Percentiles rank a stretch among this genome's conserved stretches.
Conservation (phyloP, 1,284 basidiomycete genomes). For the Moesziomyces globuligerus region DNA sequence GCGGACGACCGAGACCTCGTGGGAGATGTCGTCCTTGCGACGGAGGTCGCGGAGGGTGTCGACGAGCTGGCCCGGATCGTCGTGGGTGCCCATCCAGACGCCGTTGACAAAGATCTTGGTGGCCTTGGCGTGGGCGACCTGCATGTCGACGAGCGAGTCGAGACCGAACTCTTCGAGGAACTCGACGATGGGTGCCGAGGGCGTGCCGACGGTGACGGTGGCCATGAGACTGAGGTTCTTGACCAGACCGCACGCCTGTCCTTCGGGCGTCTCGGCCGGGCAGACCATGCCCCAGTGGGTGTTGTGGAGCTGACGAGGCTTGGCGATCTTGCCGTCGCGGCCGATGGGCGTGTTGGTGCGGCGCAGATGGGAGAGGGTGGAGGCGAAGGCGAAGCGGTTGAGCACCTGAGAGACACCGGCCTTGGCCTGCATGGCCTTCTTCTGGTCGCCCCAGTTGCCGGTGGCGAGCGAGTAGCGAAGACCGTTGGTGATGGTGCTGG, state of each 20-base stretch:
- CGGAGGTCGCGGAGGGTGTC: constrained; percentile 91
- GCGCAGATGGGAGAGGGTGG: constrained; percentile 95
- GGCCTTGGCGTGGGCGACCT: constrained; percentile 58
- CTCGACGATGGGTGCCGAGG: constrained; percentile 95
- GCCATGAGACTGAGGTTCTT: constrained; percentile 98
- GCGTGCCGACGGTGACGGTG: constrained; percentile 96
- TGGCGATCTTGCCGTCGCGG: constrained; percentile 98
- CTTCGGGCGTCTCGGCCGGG: constrained; percentile 98
- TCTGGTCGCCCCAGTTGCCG: constrained; percentile 99
- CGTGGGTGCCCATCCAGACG: constrained; percentile 99
- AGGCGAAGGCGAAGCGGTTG: constrained; percentile 98
- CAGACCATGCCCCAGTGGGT: constrained; percentile 99
- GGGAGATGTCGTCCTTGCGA: constrained; percentile 92
- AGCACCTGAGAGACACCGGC: constrained; percentile 97
- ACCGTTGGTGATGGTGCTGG: constrained; percentile 95
- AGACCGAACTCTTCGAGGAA: constrained; percentile 95
- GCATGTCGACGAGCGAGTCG: constrained; percentile 63
- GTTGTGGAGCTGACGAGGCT: constrained; percentile 98
- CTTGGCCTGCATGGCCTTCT: constrained; percentile 93
- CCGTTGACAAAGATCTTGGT: constrained; percentile 99
- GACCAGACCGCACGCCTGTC: constrained; percentile 97
- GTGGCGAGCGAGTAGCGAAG: constrained; percentile 98
- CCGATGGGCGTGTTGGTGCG: constrained; percentile 98
- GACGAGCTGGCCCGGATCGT: constrained; percentile 89
- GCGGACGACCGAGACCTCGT: constrained; percentile 94